Conservation (phyloP, 1,139 yeast species). For the Protomyces inundatus region DNA sequence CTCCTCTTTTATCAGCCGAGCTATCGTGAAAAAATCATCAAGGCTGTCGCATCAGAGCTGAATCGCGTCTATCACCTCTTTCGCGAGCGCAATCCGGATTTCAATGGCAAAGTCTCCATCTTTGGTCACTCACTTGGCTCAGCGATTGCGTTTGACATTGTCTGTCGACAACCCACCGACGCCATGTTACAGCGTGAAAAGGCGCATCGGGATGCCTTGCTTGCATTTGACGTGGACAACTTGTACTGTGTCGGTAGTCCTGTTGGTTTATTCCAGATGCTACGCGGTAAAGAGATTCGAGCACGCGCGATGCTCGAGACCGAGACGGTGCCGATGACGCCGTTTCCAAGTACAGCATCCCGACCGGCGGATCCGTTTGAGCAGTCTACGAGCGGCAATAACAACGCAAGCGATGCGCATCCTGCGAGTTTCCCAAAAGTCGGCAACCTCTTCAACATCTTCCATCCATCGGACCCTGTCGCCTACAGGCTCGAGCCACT, state of each 20-base stretch:
- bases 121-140: conserved; percentile 92
- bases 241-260: conserved; percentile 86
- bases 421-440: conserved; percentile 36
- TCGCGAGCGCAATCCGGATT: conserved; percentile 58
- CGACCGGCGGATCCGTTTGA: conserved; percentile 11
- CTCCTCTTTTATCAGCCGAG: conserved; percentile 70
- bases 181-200: background rate
- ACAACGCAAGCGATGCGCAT: background rate
- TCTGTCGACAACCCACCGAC: conserved; percentile 51
- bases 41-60: conserved; percentile 56
- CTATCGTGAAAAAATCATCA: conserved; percentile 58
- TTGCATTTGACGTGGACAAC: conserved; percentile 61
- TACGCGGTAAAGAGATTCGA: conserved; percentile 33
- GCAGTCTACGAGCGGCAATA: background rate
- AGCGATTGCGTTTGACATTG: conserved; percentile 71
- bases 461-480: conserved; percentile 44
- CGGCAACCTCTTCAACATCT: conserved; percentile 41
- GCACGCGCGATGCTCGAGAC: conserved; percentile 24
- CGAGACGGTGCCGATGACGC: conserved; percentile 3
- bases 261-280: conserved; percentile 61
- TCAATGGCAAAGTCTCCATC: conserved; percentile 68
- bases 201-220: background rate
- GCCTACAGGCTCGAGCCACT: conserved; percentile 42
- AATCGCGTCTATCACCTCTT: conserved; percentile 63
- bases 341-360: background rate